A percentile compares a stretch with the other conserved stretches of the same genome.
Evolutionary conservation across 177 flowering plant genomes (phyloP).

Genomic region (Tripterygium wilfordii): DNA sequence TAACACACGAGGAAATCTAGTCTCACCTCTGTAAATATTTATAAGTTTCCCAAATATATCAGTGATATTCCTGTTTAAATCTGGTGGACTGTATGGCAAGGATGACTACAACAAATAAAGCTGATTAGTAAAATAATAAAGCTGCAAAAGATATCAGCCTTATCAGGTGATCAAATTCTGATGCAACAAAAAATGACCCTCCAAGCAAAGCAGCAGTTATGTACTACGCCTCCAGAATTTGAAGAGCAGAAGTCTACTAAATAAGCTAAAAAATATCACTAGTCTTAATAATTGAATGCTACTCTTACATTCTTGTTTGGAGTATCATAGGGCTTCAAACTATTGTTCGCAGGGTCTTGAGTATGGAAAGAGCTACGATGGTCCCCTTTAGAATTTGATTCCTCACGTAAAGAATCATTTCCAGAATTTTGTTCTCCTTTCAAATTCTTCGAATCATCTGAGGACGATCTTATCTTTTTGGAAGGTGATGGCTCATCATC

Average conservation of each 20-base stretch:
- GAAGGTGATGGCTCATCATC: constrained; percentile 14
- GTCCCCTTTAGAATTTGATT: constrained; percentile 12
- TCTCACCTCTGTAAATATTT: constrained; percentile 81
- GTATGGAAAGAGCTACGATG: constrained; percentile 13
- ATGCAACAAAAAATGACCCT: not conserved
- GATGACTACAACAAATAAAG: constrained; percentile 25
- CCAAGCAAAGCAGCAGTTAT: too few relatives aligned
- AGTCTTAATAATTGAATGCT: not conserved
- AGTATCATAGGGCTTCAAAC: constrained; percentile 15
- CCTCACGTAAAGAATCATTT: constrained; percentile 11
- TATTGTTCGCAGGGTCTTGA: constrained; percentile 17
- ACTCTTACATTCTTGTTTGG: constrained; percentile 38
- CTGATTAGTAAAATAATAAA: constrained; percentile 10
- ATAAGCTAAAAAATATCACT: not conserved
- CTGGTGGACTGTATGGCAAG: constrained; percentile 70
- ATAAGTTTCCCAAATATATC: constrained; percentile 86
- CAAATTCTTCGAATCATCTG: constrained; percentile 17
- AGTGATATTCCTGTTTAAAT: constrained; percentile 69
- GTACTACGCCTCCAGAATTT: too few relatives aligned
- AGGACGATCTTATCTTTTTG: constrained; percentile 32
- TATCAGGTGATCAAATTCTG: not conserved
- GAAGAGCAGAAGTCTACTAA: too few relatives aligned
- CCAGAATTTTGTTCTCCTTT: constrained; percentile 10
- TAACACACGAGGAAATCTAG: not conserved
- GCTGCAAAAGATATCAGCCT: not conserved